These are phyloP conservation scores for Eremothecium cymbalariae DNA, from an alignment of 1,139 yeast species.

Conservation along the genomic window DNA sequence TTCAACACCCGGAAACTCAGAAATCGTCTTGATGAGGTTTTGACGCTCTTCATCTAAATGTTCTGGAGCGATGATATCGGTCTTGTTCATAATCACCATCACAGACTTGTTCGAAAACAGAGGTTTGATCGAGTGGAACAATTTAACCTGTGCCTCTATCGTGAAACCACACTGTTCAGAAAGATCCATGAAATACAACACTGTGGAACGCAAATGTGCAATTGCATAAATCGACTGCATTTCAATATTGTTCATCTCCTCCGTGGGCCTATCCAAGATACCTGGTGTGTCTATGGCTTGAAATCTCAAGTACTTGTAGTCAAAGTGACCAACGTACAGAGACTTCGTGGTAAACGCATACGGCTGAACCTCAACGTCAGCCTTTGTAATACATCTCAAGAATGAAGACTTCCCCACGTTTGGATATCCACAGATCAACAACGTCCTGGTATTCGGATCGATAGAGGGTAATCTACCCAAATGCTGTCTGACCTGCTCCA, in stretches of 20 bases:
- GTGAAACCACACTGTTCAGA: constrained; percentile 99
- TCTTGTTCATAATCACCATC: constrained; percentile 89
- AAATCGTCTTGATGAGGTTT: constrained; percentile 56
- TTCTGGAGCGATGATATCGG: constrained; percentile 79
- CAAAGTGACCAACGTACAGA: constrained; percentile 93
- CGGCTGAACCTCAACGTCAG: constrained; percentile 98
- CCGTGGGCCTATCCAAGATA: constrained; percentile 96
- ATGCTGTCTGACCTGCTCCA: constrained; percentile 98
- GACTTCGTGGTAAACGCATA: constrained; percentile 97
- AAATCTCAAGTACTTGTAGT: constrained; percentile 91
- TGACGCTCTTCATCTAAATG: constrained; percentile 75
- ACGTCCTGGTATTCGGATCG: constrained; percentile 97
- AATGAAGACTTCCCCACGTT: constrained; percentile 98
- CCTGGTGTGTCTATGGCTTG: constrained; percentile 99
- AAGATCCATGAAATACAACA: constrained; percentile 93
- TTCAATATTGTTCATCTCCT: constrained; percentile 98
- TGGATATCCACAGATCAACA: constrained; percentile 96
- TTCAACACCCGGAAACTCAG: constrained; percentile 72
- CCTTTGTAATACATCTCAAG: constrained; percentile 86
- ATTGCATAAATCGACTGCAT: constrained; percentile 98
- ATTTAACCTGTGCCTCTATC: constrained; percentile 92
- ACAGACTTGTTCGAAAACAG: constrained; percentile 94
- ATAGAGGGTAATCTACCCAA: constrained; percentile 96
- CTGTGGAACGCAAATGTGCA: constrained; percentile 96
- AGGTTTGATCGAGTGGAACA: constrained; percentile 94